Conservation (phyloP, 2,329 filamentous ascomycete species). For the Colletotrichum simmondsii region DNA sequence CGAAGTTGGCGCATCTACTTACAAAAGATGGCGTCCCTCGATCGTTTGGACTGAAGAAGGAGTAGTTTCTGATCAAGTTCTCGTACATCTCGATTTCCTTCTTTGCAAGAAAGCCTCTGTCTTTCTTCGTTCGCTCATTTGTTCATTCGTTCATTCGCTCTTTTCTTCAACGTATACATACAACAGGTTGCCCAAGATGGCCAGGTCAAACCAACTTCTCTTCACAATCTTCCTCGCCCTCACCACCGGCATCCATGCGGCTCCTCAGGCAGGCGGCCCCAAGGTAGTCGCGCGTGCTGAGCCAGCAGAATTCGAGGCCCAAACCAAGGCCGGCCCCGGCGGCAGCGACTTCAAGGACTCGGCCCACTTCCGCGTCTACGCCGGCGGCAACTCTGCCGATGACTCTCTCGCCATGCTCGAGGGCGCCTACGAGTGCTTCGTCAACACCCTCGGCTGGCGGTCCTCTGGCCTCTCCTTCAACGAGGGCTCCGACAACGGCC, state of each 20-base stretch:
- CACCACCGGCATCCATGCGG: conserved; percentile 15
- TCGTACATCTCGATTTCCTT: no score
- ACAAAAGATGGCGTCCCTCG: conserved; percentile 12
- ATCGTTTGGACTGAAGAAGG: background rate
- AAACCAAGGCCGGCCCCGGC: conserved; percentile 45
- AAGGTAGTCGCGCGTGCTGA: conserved; percentile 20
- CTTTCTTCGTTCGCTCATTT: background rate
- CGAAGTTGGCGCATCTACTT: conserved; percentile 3
- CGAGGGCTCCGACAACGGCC: conserved; percentile 46
- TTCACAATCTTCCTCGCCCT: conserved; percentile 21
- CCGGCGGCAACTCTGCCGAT: conserved; percentile 37
- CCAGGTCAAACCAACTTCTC: conserved; percentile 18
- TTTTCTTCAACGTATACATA: background rate
- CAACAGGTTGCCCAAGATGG: conserved; percentile 8
- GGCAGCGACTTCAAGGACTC: conserved; percentile 46
- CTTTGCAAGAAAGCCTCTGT: background rate
- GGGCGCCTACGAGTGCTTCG: conserved; percentile 55
- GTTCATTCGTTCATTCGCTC: background rate
- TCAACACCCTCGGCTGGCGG: conserved; percentile 49
- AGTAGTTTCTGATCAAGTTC: background rate
- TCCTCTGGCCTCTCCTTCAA: conserved; percentile 51
- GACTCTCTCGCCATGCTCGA: conserved; percentile 53
- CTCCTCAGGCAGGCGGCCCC: conserved; percentile 7
- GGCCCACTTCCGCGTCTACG: conserved; percentile 53
- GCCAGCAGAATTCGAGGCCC: conserved; percentile 42